Percentiles rank a stretch among this genome's conserved stretches.
phyloP scores from a whole-genome alignment of 805 yeast species.

The Yarrowia divulgata region DNA sequence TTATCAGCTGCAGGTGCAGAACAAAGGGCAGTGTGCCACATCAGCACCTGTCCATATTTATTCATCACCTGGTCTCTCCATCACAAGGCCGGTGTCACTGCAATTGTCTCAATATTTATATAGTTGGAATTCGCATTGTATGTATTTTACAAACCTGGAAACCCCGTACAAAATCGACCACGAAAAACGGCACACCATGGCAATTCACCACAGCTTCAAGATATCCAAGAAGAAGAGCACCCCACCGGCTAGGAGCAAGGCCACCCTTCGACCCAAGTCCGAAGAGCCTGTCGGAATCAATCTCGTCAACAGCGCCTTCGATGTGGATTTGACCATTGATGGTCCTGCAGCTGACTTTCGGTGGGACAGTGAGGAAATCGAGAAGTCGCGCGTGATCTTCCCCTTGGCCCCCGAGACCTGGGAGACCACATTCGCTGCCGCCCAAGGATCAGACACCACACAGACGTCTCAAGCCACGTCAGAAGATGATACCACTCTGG shows the following conservation, averaged over 20 bases:
- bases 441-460: neutral
- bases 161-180: no score
- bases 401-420: constrained; percentile 10
- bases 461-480: neutral
- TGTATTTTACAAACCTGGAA: neutral
- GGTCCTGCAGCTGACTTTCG: constrained; percentile 1
- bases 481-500: constrained; percentile 16
- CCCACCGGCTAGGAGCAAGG: neutral
- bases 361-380: neutral
- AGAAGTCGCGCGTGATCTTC: constrained; percentile 4
- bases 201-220: constrained; percentile 33
- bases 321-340: neutral
- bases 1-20: constrained; percentile 12
- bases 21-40: constrained; percentile 18
- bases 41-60: constrained; percentile 1
- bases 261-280: neutral
- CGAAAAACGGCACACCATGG: neutral
- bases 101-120: constrained; percentile 13
- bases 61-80: neutral
- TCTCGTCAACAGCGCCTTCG: neutral
- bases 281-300: neutral
- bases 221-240: neutral
- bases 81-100: constrained; percentile 13
- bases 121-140: constrained; percentile 20
- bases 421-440: constrained; percentile 11